Evolutionary conservation across 768 basidiomycete genomes (phyloP).

Genomic region (Pulveroboletus sp.): DNA sequence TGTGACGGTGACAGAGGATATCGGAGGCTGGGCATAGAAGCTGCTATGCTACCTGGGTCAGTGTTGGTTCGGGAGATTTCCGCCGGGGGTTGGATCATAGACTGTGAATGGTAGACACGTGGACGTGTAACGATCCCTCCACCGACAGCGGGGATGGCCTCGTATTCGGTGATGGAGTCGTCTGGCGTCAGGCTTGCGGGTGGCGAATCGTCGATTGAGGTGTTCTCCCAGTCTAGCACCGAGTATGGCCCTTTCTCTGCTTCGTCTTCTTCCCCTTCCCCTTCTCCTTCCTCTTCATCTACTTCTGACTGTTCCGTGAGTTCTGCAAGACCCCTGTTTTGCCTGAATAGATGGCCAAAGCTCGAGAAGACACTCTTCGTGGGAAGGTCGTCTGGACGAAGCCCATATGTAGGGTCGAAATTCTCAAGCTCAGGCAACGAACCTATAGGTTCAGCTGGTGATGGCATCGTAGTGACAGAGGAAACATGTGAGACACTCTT

Average conservation of each 20-base stretch:
- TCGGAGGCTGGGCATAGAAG: slow-evolving; percentile 2
- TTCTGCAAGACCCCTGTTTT: slow-evolving; percentile 69
- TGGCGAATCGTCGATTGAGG: slow-evolving; percentile 42
- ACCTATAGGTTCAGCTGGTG: slow-evolving; percentile 21
- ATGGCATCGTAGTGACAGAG: slow-evolving; percentile 19
- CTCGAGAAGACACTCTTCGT: slow-evolving; percentile 75
- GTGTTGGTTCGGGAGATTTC: slow-evolving; percentile 14
- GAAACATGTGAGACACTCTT: slow-evolving; percentile 16
- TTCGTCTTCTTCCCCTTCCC: slow-evolving; percentile 32
- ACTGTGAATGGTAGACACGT: slow-evolving; percentile 80
- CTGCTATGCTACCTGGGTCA: slow-evolving; percentile 55
- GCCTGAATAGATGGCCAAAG: slow-evolving; percentile 69
- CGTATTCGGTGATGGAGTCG: slow-evolving; percentile 60
- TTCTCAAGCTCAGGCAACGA: slow-evolving; percentile 58
- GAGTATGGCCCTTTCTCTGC: slow-evolving; percentile 46
- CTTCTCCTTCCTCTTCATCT: slow-evolving; percentile 33
- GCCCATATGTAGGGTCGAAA: slow-evolving; percentile 94
- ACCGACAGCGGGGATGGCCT: slow-evolving; percentile 88
- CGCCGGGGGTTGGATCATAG: slow-evolving; percentile 52
- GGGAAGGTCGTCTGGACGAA: slow-evolving; percentile 88
- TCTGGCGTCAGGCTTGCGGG: slow-evolving; percentile 40
- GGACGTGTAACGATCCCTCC: slow-evolving; percentile 86
- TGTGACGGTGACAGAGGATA: slow-evolving; percentile 5
- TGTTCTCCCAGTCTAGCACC: slow-evolving; percentile 67
- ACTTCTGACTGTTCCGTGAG: slow-evolving; percentile 63